Evolutionary conservation across 2,329 filamentous ascomycete genomes (phyloP), one percentile per base, ranked within the genome.

Genomic region (Mycosphaerelloides madeirae): DNA sequence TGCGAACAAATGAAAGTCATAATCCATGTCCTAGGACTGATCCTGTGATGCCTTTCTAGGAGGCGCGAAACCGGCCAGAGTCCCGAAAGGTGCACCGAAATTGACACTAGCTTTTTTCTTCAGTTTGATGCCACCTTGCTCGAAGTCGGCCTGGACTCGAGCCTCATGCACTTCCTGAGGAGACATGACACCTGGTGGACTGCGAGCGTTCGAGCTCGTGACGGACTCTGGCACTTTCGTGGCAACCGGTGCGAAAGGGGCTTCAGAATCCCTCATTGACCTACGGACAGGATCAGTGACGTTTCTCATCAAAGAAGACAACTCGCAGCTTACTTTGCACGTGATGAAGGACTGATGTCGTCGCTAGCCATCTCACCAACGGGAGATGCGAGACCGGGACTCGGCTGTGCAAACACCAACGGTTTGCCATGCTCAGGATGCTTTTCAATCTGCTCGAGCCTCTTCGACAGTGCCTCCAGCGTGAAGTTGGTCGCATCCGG

Each of bases 81-180:
- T 52, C 5, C 64, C 64, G 43, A 65, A 61, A 1, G 64, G 64
- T 7, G 62, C 59, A 18, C 64, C 64, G 38, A 66, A 66, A 38
- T 66, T 66, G 28, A 47, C 55, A 38, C 62, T 65, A 2, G 57
- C 46, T 41, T 64, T 66, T 44, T 65, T 65, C 49, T 63, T 64
- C 33, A 66, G 51, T 41, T 55, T 60, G 50, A 66, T 65, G 9
- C 64, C 64, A 32, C 57, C 61, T 37, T 59, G 43, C 20, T 62
- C 59, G 31, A 63, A 60, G 8, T 59, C 42, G 13, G 42, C 41
- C 11, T 61, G 57, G 4, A 59, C 50, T 36, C 56, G 44, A 3
- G 51, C 53, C 31, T 60, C 58, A 41, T 54, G 52, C 8, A 44
- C 43, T 35, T 53, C 51, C 35, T 56, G 55, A 16, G 52, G 55